Percentiles rank a stretch among this genome's conserved stretches.
Evolutionary conservation across 139 green algal genomes (phyloP).

Genomic region (Asterochloris sp.): DNA sequence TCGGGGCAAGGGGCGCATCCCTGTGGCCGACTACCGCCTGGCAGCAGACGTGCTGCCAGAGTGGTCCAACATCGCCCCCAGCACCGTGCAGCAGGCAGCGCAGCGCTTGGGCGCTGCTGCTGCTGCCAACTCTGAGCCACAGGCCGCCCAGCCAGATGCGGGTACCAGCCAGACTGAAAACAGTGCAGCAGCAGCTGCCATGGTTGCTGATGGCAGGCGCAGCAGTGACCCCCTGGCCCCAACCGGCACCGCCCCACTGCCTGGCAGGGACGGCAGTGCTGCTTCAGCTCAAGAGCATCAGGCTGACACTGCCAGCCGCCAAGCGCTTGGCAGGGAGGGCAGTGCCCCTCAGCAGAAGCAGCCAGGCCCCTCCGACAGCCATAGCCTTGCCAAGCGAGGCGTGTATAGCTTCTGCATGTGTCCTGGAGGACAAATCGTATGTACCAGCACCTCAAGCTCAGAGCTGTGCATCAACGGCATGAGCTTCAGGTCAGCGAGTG

Average conservation of each 20-base stretch:
- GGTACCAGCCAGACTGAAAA: neutral
- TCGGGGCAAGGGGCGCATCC: constrained; percentile 63
- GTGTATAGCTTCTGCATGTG: constrained; percentile 93
- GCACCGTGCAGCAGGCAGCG: constrained; percentile 1
- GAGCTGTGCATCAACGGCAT: constrained; percentile 91
- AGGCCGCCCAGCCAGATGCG: neutral
- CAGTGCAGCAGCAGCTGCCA: neutral
- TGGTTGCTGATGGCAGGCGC: neutral
- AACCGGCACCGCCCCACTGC: too few species aligned
- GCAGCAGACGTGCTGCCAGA: constrained; percentile 22
- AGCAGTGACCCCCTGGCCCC: neutral
- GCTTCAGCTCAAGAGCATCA: neutral
- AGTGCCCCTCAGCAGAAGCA: neutral
- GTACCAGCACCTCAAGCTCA: constrained; percentile 52
- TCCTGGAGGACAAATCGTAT: constrained; percentile 75
- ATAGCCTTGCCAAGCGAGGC: constrained; percentile 17
- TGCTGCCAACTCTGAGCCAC: neutral
- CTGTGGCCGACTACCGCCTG: constrained; percentile 81
- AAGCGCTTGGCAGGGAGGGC: neutral
- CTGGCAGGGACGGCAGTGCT: neutral
- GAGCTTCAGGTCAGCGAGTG: constrained; percentile 60
- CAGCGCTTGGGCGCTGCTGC: neutral
- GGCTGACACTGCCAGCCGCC: neutral
- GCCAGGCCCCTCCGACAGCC: neutral
- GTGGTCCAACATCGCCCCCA: neutral